Evolutionary conservation across 2,329 filamentous ascomycete species (phyloP), one percentile per base, ranked within the genome.

Genomic region (Ophiostoma ulmi): DNA sequence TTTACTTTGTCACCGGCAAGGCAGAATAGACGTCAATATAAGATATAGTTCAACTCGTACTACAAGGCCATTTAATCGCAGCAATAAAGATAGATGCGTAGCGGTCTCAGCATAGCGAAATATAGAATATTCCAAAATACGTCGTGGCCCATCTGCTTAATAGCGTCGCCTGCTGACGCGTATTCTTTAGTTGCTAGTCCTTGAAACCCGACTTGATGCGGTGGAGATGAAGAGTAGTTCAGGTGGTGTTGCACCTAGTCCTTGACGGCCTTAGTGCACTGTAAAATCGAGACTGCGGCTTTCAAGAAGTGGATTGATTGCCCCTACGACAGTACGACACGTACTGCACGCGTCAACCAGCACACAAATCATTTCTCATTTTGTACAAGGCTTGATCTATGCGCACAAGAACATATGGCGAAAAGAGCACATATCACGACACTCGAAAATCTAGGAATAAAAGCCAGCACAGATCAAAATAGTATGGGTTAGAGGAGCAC

Each of bases 341-440:
- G 63, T 66, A 66, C 63, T 66, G 63, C 63, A 66, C 63, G 20
- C 63, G 63, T 66, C 63, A 66, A 38, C 35, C 26, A 39, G 63
- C 63, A 41, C 52, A 58, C 52, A 58, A 26, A 58, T 58, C 52
- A 31, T 22, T 31, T 58, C 52, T 17, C 52, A 22, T 58, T 58
- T 26, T 58, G n/a, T 26, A 3, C 7, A 58, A 26, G 52, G 52
- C 44, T 48, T 5, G 20, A 17, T 8, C 44, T 65, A 38, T 39
- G 8, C 31, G 78, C 78, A 26, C 55, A 63, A 35, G 22, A 11
- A 63, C 7, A 6, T 17, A 48, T 48, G 55, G 22, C 3, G 13
- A 61, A 17, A 14, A 14, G 26, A 31, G 55, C 26, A 61, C 10
- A 61, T 17, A 26, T 7, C 58, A 35, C 26, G 26, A 63, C 22